Evolutionary conservation across 208 protist genomes (phyloP), one percentile per base, ranked within the genome.

Genomic region (Zelonia costaricensis): DNA sequence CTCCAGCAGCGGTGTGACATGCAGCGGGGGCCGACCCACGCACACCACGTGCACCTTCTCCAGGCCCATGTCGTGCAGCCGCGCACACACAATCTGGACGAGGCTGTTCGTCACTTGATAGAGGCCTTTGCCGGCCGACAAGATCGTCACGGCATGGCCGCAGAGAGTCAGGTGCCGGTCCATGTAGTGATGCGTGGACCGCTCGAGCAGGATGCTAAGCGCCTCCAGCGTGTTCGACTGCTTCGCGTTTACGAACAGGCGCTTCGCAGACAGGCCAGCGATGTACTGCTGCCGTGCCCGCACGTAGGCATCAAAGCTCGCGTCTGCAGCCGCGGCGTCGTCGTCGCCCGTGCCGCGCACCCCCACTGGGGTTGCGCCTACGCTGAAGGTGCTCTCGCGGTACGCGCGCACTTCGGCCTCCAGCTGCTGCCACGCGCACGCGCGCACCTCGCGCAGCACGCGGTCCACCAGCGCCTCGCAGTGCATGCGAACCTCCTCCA

Each of bases 1-100:
- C 69, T 86, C 83, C 13, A 95, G 78, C 40, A 95, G 76, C 43
- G 89, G 89, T 12, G 82, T 88, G 10, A 71, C 64, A 62, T 95
- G 89, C 39, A 95, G 69, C 22, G 89, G 86, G 6, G 89, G 89
- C 16, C 83, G 84, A 25, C 89, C 89, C n/a, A 95, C 73, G 59
- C 84, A 93, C 10, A 93, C 76, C 20, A 95, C 63, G 47, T 88
- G 75, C 10, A 92, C 76, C 43, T 73, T 69, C 43, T 86, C 74
- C 44, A 93, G 59, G 0, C 89, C 89, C 48, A 91, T 65, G 52
- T 88, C 84, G 44, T 91, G 80, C 42, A 95, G 57, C 23, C 79
- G 78, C 12, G 76, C 78, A 39, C 78, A 87, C 33, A 73, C 81
- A 35, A 84, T 62, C 64, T 95, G 85, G 45, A 83, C 68, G 10